Percentiles rank a stretch among this genome's conserved stretches.
Evolutionary conservation across 1,139 yeast species (phyloP).

Genomic region (Zygotorulaspora mrakii): DNA sequence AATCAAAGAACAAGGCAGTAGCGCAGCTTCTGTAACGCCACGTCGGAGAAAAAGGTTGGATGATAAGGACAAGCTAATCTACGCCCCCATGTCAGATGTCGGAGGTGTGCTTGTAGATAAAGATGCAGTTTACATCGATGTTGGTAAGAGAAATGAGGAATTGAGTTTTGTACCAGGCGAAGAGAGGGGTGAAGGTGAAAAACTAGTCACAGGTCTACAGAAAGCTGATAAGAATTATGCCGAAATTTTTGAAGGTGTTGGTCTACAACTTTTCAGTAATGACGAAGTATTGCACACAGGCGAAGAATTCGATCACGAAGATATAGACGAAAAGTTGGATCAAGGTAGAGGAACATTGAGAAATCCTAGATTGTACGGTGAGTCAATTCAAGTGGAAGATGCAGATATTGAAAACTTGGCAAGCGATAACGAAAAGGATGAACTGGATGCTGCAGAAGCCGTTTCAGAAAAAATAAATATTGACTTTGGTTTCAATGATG

Average conservation of each 20-base stretch:
- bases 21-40: slow-evolving; percentile 50
- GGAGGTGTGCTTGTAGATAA: slow-evolving; percentile 96
- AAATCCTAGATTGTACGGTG: slow-evolving; percentile 57
- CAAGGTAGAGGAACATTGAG: slow-evolving; percentile 61
- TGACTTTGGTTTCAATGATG: slow-evolving; percentile 47
- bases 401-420: slow-evolving; percentile 46
- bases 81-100: slow-evolving; percentile 99
- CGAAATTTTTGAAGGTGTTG: slow-evolving; percentile 62
- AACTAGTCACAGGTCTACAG: slow-evolving; percentile 77
- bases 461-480: slow-evolving; percentile 43
- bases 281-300: slow-evolving; percentile 49
- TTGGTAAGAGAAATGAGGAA: slow-evolving; percentile 54
- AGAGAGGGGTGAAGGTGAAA: slow-evolving; percentile 76
- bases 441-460: slow-evolving; percentile 39
- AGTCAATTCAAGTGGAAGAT: slow-evolving; percentile 51
- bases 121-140: slow-evolving; percentile 94
- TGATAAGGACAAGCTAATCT: slow-evolving; percentile 88
- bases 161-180: slow-evolving; percentile 58
- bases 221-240: slow-evolving; percentile 60
- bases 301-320: slow-evolving; percentile 42
- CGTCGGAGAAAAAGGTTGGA: slow-evolving; percentile 86
- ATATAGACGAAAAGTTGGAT: slow-evolving; percentile 40
- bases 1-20: slow-evolving; percentile 42
- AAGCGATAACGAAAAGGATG: slow-evolving; percentile 42
- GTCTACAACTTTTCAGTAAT: slow-evolving; percentile 65